phyloP scores from a whole-genome alignment of 163 green algal genomes.

The Scenedesmus sp. region DNA sequence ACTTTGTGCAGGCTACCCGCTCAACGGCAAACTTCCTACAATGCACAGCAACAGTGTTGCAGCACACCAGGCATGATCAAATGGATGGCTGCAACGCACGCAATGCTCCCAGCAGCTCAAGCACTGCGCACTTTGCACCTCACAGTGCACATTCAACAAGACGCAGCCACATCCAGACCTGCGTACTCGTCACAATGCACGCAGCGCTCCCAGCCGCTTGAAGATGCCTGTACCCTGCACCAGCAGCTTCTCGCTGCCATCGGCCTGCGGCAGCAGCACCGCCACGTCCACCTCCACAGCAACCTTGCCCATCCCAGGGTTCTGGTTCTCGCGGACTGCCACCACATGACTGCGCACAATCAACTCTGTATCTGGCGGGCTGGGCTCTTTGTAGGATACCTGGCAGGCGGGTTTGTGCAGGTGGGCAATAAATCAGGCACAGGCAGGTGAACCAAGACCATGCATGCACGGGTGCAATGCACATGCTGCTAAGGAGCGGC shows the following conservation, averaged over 20 bases:
- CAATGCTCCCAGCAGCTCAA: neutral
- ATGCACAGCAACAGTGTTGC: neutral
- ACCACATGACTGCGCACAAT: conserved; percentile 78
- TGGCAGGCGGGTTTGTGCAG: conserved; percentile 45
- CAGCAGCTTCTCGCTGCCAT: conserved; percentile 70
- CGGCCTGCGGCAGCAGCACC: conserved; percentile 54
- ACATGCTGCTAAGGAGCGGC: neutral
- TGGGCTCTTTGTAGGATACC: conserved; percentile 85
- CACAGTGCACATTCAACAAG: too few relatives aligned
- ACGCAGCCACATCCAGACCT: too few relatives aligned
- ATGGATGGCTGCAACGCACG: neutral
- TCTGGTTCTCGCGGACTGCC: conserved; percentile 66
- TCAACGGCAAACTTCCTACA: neutral
- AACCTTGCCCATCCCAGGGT: conserved; percentile 67
- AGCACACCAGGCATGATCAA: neutral
- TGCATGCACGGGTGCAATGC: neutral
- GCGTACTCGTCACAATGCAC: conserved; percentile 66
- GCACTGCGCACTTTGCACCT: neutral
- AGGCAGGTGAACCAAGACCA: neutral
- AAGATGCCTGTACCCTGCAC: conserved; percentile 77
- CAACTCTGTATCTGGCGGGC: conserved; percentile 77
- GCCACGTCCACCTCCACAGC: conserved; percentile 74
- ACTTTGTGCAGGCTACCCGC: neutral
- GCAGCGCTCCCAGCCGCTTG: conserved; percentile 85
- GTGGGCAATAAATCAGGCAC: neutral